These are phyloP conservation scores for Wickerhamomyces sp. DNA, from an alignment of 1,139 yeast genomes.

Conservation along the genomic window DNA sequence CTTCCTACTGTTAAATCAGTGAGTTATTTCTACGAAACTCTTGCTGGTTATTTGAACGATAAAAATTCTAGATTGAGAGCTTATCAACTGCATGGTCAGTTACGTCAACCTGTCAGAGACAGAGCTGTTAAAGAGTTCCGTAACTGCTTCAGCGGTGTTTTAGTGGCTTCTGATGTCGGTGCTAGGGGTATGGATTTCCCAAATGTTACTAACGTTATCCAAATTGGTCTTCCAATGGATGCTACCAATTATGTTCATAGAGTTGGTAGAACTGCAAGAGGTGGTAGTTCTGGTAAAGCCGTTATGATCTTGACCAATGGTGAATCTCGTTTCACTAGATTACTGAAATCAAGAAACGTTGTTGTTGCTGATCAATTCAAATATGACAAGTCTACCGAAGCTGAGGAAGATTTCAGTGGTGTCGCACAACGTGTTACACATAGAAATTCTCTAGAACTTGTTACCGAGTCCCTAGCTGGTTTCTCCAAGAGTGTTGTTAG, in stretches of 20 bases:
- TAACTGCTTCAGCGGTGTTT: constrained; percentile 43
- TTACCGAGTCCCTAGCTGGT: constrained; percentile 31
- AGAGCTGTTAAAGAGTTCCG: constrained; percentile 53
- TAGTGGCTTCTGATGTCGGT: constrained; percentile 88
- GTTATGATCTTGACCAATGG: constrained; percentile 42
- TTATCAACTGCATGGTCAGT: constrained; percentile 61
- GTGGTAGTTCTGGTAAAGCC: constrained; percentile 75
- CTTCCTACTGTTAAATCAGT: constrained; percentile 74
- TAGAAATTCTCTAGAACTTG: constrained; percentile 23
- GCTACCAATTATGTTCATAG: constrained; percentile 82
- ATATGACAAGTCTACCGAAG: constrained; percentile 26
- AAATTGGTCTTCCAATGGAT: constrained; percentile 70
- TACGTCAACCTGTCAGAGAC: constrained; percentile 63
- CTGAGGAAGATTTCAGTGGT: constrained; percentile 26
- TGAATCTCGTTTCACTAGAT: constrained; percentile 45
- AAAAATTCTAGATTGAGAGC: constrained; percentile 22
- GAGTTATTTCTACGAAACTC: constrained; percentile 43
- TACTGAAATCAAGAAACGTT: constrained; percentile 45
- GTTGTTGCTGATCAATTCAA: constrained; percentile 37
- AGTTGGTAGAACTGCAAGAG: constrained; percentile 96
- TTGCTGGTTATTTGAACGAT: constrained; percentile 27
- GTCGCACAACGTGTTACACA: constrained; percentile 19
- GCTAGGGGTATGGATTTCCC: constrained; percentile 97
- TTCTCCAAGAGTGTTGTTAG: constrained; percentile 31
- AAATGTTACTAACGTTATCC: constrained; percentile 75